phyloP scores from a whole-genome alignment of 106 monocot genomes.

The Phalaenopsis aphrodite region DNA sequence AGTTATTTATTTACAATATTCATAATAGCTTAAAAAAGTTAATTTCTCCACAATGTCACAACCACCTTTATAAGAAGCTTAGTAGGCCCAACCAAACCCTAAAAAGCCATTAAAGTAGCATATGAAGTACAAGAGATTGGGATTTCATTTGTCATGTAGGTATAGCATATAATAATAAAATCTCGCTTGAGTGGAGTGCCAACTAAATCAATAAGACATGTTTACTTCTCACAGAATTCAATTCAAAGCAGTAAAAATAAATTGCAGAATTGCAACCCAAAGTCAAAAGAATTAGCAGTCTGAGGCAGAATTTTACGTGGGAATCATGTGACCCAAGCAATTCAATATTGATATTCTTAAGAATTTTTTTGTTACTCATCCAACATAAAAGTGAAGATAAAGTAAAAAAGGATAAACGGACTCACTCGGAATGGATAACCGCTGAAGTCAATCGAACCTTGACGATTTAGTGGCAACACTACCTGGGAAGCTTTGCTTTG shows the following conservation, averaged over 20 bases:
- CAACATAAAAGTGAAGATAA: not conserved
- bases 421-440: slow-evolving; percentile 83
- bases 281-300: not conserved
- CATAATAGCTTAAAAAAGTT: too few relatives aligned
- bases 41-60: too few relatives aligned
- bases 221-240: not conserved
- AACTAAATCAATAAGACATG: not conserved
- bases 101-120: not conserved
- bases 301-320: not conserved
- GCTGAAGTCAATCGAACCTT: slow-evolving; percentile 75
- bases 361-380: not conserved
- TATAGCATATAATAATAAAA: not conserved
- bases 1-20: too few relatives aligned
- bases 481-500: slow-evolving; percentile 58
- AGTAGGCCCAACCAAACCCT: not conserved
- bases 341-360: not conserved
- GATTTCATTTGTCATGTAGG: not conserved
- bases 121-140: not conserved
- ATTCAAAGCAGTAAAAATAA: not conserved
- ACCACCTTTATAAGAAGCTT: too few relatives aligned
- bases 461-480: slow-evolving; percentile 58
- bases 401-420: slow-evolving; percentile 1
- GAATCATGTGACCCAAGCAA: not conserved
- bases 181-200: not conserved
- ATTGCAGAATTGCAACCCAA: not conserved